phyloP scores from a whole-genome alignment of 805 yeast genomes.

The Phaffomyces opuntiae region DNA sequence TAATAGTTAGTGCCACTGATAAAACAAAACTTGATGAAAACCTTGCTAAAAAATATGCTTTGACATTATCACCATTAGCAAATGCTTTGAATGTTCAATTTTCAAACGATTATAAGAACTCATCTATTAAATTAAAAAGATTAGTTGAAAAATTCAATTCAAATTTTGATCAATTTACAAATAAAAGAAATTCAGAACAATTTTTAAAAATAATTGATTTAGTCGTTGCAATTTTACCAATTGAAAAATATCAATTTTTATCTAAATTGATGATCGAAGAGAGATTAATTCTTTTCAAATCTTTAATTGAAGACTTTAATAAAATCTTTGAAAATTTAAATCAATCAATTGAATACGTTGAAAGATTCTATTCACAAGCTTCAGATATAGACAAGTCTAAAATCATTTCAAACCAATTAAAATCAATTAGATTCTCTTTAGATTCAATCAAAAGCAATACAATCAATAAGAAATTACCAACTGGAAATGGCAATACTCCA shows the following conservation, averaged over 20 bases:
- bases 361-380: slow-evolving; percentile 44
- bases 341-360: slow-evolving; percentile 28
- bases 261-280: slow-evolving; percentile 25
- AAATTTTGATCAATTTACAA: slow-evolving; percentile 17
- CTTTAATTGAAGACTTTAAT: slow-evolving; percentile 29
- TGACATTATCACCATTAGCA: slow-evolving; percentile 53
- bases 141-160: slow-evolving; percentile 24
- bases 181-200: slow-evolving; percentile 15
- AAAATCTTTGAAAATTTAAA: slow-evolving; percentile 33
- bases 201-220: slow-evolving; percentile 35
- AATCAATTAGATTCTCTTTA: slow-evolving; percentile 41
- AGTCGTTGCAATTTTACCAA: slow-evolving; percentile 44
- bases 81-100: slow-evolving; percentile 51
- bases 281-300: slow-evolving; percentile 28
- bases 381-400: slow-evolving; percentile 45
- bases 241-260: slow-evolving; percentile 37
- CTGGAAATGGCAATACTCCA: background rate
- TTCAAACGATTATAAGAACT: slow-evolving; percentile 38
- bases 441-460: slow-evolving; percentile 35
- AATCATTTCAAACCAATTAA: slow-evolving; percentile 48
- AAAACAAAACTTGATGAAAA: slow-evolving; percentile 12
- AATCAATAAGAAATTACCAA: slow-evolving; percentile 9
- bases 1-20: slow-evolving; percentile 25
- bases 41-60: slow-evolving; percentile 23
- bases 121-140: slow-evolving; percentile 35